Evolutionary conservation across 2,329 filamentous ascomycete genomes (phyloP).

Genomic region (Curvularia verruculosa): DNA sequence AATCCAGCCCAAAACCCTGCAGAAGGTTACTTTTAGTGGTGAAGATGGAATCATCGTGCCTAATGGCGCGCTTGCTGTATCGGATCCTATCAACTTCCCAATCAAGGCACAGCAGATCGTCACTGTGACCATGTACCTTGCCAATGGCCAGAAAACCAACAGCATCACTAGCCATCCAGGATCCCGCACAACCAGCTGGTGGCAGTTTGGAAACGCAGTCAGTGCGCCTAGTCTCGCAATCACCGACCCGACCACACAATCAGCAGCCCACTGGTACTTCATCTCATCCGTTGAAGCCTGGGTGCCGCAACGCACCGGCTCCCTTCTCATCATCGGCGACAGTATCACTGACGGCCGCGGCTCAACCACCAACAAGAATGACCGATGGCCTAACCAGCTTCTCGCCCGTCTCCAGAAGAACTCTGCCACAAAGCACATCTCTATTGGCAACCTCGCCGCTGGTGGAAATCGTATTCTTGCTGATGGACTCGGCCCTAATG

Average conservation of each 20-base stretch:
- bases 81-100: slow-evolving; percentile 65
- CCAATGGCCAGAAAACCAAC: slow-evolving; percentile 61
- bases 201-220: slow-evolving; percentile 64
- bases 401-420: slow-evolving; percentile 55
- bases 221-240: slow-evolving; percentile 56
- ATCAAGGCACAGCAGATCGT: slow-evolving; percentile 60
- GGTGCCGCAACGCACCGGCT: slow-evolving; percentile 51
- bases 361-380: slow-evolving; percentile 64
- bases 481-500: slow-evolving; percentile 67
- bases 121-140: slow-evolving; percentile 64
- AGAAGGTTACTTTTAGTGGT: slow-evolving; percentile 64
- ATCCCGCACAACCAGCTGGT: slow-evolving; percentile 67
- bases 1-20: slow-evolving; percentile 61
- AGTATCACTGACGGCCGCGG: slow-evolving; percentile 70
- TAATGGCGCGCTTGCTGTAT: slow-evolving; percentile 63
- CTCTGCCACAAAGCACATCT: slow-evolving; percentile 56
- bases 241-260: slow-evolving; percentile 44
- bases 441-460: slow-evolving; percentile 69
- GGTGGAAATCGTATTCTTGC: slow-evolving; percentile 70
- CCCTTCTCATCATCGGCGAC: slow-evolving; percentile 65
- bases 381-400: slow-evolving; percentile 53
- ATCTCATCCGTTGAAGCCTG: slow-evolving; percentile 64
- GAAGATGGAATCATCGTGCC: slow-evolving; percentile 59
- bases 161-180: slow-evolving; percentile 69
- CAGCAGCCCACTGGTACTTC: slow-evolving; percentile 61